Base-by-base conservation (phyloP, 176 grass and related monocot species). In the Oropetium thomaeum region DNA sequence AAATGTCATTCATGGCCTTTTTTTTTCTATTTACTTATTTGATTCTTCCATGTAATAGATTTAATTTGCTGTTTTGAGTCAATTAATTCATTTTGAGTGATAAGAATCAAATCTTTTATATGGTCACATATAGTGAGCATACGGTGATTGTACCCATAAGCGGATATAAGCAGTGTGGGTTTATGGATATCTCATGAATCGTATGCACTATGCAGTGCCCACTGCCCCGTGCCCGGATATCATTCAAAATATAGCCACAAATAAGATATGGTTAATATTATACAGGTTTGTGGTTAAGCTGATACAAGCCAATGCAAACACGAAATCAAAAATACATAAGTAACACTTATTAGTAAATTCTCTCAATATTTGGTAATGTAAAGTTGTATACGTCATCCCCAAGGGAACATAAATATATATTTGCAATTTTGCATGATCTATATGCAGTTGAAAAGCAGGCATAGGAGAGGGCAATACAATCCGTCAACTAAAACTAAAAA, bases 51-150 rank as follows among this genome's bases (percentile, higher is more conserved):
- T 38, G 8, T 38, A n/a, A 65, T 38, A 34, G 15, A 20, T 84
- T 62, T 73, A 3, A 53, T 61, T 61, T 63, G 26, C 27, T 69
- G 39, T 77, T 31, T 22, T 58, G 33, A 67, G 42, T n/a, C 49
- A 37, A 44, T 8, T 47, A 67, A 54, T 69, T 61, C 39, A 27
- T 27, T 80, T 13, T 31, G 62, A 33, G 11, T 58, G 37, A 52
- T 23, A 52, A 52, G 5, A 20, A 52, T 52, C 10, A 12, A 14
- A 19, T 34, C 8, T 44, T 34, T 23, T 27, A 65, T 58, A 75
- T 5, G 28, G 33, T 35, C 28, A n/a, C 41, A 64, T n/a, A 65
- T 20, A n/a, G 17, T 59, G 27, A 44, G 9, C 19, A 48, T 15
- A 48, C 17, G 2, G 31, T 47, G 12, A 47, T 69, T 47, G 31